Evolutionary conservation across 805 yeast genomes (phyloP).

Genomic region (Monosporozyma yasuniensis): DNA sequence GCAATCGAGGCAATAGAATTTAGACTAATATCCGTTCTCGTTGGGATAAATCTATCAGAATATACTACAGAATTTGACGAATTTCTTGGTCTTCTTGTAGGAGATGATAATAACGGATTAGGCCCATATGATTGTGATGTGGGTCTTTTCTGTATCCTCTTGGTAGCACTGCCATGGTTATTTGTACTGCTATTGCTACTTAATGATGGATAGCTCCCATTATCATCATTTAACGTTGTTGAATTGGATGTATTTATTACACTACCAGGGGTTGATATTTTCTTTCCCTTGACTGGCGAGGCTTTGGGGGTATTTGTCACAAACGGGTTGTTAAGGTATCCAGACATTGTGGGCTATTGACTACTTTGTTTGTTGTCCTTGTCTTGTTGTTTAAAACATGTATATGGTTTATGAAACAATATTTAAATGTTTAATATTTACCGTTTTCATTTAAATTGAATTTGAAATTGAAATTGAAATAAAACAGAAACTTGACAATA

Average conservation of each 20-base stretch:
- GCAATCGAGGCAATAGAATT: constrained; percentile 66
- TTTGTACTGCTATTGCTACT: background rate
- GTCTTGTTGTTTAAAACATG: background rate
- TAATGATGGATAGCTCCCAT: background rate
- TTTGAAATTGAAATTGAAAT: background rate
- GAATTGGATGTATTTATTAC: background rate
- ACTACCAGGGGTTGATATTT: background rate
- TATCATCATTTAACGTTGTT: background rate
- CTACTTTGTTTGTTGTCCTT: background rate
- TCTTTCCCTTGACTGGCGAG: constrained; percentile 16
- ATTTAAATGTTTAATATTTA: background rate
- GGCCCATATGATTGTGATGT: constrained; percentile 16
- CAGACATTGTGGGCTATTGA: background rate
- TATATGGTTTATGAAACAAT: background rate
- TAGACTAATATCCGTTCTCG: constrained; percentile 73
- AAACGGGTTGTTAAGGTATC: constrained; percentile 20
- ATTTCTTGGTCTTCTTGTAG: constrained; percentile 27
- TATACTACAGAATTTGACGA: constrained; percentile 34
- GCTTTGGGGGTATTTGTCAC: constrained; percentile 28
- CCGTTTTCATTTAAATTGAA: background rate
- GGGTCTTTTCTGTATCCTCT: constrained; percentile 5
- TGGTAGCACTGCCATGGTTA: background rate
- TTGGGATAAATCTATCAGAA: constrained; percentile 84
- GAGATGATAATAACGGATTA: constrained; percentile 21
- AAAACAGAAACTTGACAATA: background rate